phyloP scores from a whole-genome alignment of 2,329 filamentous ascomycete genomes.

The Alternaria sp. region DNA sequence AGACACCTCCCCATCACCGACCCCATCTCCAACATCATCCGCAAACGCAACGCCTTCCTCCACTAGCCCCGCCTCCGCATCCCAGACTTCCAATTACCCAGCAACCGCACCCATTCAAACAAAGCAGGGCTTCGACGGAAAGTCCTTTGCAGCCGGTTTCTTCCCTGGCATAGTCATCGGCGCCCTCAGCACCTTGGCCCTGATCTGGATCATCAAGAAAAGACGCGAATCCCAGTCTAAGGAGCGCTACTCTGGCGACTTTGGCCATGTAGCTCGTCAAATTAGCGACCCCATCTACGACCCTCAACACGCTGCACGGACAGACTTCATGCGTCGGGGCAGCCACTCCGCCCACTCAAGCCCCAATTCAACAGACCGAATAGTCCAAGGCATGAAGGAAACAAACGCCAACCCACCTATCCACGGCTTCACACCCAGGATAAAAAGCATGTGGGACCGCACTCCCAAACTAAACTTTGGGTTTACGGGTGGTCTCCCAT shows the following conservation, averaged over 20 bases:
- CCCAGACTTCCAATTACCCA: constrained; percentile 38
- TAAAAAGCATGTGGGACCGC: constrained; percentile 48
- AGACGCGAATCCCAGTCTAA: constrained; percentile 40
- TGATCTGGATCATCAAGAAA: constrained; percentile 48
- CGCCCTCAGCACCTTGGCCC: constrained; percentile 39
- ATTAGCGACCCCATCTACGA: constrained; percentile 53
- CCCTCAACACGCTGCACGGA: constrained; percentile 43
- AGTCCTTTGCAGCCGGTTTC: constrained; percentile 50
- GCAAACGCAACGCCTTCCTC: constrained; percentile 34
- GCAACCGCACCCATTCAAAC: constrained; percentile 24
- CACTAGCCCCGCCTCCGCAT: constrained; percentile 41
- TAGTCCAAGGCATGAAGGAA: constrained; percentile 32
- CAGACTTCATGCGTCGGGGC: constrained; percentile 48
- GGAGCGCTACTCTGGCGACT: constrained; percentile 49
- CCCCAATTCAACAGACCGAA: constrained; percentile 39
- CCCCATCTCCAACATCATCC: constrained; percentile 31
- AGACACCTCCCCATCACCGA: constrained; percentile 49
- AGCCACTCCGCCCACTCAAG: constrained; percentile 35
- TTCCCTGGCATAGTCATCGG: constrained; percentile 50
- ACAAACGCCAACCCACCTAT: constrained; percentile 16
- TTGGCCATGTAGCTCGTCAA: constrained; percentile 47
- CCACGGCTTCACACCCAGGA: constrained; percentile 40
- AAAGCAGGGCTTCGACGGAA: constrained; percentile 39
- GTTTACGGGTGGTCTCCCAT: constrained; percentile 30
- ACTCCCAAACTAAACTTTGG: constrained; percentile 45